Conservation (phyloP, 495 filamentous ascomycete genomes). For the Podospora anserina region DNA sequence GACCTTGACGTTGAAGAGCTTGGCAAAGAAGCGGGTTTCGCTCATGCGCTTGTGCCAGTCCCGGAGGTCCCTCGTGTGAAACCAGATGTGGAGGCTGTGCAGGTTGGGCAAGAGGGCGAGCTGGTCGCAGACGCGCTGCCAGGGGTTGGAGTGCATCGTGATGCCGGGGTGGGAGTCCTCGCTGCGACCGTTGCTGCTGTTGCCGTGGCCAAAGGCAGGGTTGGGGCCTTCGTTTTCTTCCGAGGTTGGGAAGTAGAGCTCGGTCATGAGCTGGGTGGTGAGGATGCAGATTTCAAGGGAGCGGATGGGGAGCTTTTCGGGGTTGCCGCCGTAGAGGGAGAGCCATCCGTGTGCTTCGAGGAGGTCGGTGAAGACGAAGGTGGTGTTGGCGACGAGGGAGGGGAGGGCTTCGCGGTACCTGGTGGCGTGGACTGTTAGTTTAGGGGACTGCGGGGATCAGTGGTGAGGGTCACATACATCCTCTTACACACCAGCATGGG, state of each 20-base stretch:
- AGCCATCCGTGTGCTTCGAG: conserved; percentile 21
- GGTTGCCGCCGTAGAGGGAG: conserved; percentile 8
- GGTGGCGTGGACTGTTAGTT: not conserved
- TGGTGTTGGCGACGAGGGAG: conserved; percentile 23
- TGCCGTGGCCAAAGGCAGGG: conserved; percentile 1
- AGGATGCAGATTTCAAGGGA: conserved; percentile 27
- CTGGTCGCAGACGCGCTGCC: conserved; percentile 24
- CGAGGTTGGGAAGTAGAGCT: conserved; percentile 25
- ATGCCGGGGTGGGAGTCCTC: conserved; percentile 7
- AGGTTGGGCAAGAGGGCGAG: conserved; percentile 17
- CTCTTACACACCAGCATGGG: conserved; percentile 25
- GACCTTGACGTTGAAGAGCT: conserved; percentile 19
- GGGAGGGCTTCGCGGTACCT: conserved; percentile 31
- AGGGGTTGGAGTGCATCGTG: conserved; percentile 24
- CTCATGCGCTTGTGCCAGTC: conserved; percentile 29
- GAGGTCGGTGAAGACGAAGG: conserved; percentile 33
- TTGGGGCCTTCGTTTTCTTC: conserved; percentile 6
- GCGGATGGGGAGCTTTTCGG: conserved; percentile 12
- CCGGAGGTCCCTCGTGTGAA: conserved; percentile 31
- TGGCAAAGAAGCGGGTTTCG: conserved; percentile 26
- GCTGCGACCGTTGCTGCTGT: not conserved
- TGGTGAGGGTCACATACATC: conserved; percentile 21
- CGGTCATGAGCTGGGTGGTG: conserved; percentile 23
- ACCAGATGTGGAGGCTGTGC: conserved; percentile 25
- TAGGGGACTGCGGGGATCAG: not conserved